phyloP scores from a whole-genome alignment of 345 rosid species.

The Passiflora organensis region DNA sequence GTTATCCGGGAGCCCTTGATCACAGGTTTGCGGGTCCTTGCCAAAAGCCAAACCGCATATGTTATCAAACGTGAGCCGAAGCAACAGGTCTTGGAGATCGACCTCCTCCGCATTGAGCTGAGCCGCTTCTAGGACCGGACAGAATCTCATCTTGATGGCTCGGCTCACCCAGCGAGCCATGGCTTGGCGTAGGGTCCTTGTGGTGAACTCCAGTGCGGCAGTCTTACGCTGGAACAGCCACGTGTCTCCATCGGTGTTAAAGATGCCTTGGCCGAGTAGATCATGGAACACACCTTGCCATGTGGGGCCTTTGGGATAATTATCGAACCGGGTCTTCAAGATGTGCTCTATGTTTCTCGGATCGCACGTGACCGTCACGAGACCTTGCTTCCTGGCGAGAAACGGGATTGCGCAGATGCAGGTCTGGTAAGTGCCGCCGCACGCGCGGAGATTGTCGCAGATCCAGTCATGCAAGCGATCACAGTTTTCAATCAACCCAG shows the following conservation, averaged over 20 bases:
- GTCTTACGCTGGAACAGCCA: slow-evolving; percentile 96
- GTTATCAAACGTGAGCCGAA: slow-evolving; percentile 91
- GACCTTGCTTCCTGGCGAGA: slow-evolving; percentile 77
- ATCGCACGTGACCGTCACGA: slow-evolving; percentile 95
- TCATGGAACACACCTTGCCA: slow-evolving; percentile 97
- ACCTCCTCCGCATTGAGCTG: slow-evolving; percentile 42
- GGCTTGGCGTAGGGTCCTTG: slow-evolving; percentile 93
- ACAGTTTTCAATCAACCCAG: slow-evolving; percentile 78
- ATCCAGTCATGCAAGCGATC: slow-evolving; percentile 98
- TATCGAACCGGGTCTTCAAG: slow-evolving; percentile 74
- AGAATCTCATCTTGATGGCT: slow-evolving; percentile 62
- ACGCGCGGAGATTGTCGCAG: slow-evolving; percentile 81
- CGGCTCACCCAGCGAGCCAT: slow-evolving; percentile 95
- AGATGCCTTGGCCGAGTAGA: slow-evolving; percentile 86
- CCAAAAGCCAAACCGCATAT: slow-evolving; percentile 94
- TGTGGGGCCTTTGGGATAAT: slow-evolving; percentile 96
- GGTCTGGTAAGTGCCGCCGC: slow-evolving; percentile 97
- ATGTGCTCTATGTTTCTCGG: slow-evolving; percentile 85
- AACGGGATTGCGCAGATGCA: slow-evolving; percentile 89
- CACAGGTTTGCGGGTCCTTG: slow-evolving; percentile 86
- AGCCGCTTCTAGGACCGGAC: slow-evolving; percentile 63
- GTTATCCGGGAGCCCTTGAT: slow-evolving; percentile 64
- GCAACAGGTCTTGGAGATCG: slow-evolving; percentile 82
- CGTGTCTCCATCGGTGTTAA: slow-evolving; percentile 88
- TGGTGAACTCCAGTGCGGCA: slow-evolving; percentile 94